These are phyloP conservation scores for Alternaria novae-zelandiae DNA, from an alignment of 2,329 filamentous ascomycete species.

Conservation along the genomic window DNA sequence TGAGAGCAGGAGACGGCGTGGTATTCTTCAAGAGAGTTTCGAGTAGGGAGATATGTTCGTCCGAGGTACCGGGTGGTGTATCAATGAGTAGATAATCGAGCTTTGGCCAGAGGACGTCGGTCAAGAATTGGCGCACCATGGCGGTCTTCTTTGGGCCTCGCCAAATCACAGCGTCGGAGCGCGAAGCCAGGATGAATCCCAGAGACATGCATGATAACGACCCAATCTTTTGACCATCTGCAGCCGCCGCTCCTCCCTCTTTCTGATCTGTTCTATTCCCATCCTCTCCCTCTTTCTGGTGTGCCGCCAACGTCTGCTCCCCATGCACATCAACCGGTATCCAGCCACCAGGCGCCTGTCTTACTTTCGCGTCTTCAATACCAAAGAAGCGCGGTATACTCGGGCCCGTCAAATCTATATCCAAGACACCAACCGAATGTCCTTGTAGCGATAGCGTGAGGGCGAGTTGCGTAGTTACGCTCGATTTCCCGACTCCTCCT, in stretches of 20 bases:
- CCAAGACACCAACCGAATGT: constrained; percentile 90
- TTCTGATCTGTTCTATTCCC: not conserved
- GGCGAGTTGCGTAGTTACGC: constrained; percentile 94
- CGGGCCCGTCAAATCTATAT: constrained; percentile 94
- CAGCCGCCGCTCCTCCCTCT: not conserved
- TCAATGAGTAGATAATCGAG: constrained; percentile 95
- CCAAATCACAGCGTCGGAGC: constrained; percentile 95
- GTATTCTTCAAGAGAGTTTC: constrained; percentile 70
- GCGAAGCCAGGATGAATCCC: constrained; percentile 82
- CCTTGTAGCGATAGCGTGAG: constrained; percentile 85
- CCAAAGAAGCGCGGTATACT: constrained; percentile 95
- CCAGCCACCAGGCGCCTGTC: constrained; percentile 90
- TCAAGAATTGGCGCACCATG: constrained; percentile 96
- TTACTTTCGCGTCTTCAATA: constrained; percentile 87
- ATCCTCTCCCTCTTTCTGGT: constrained; percentile 5
- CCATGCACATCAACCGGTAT: constrained; percentile 84
- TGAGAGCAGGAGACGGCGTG: constrained; percentile 16
- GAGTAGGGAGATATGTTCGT: constrained; percentile 94
- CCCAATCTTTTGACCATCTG: constrained; percentile 56
- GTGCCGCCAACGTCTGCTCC: constrained; percentile 45
- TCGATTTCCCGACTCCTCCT: constrained; percentile 97
- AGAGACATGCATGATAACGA: constrained; percentile 86
- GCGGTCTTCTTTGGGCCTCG: constrained; percentile 97
- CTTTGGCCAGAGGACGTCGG: constrained; percentile 84
- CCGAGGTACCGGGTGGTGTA: constrained; percentile 93